These are phyloP conservation scores for Phytophthora ohioensis DNA, from an alignment of 352 stramenopile species.

Conservation along the genomic window DNA sequence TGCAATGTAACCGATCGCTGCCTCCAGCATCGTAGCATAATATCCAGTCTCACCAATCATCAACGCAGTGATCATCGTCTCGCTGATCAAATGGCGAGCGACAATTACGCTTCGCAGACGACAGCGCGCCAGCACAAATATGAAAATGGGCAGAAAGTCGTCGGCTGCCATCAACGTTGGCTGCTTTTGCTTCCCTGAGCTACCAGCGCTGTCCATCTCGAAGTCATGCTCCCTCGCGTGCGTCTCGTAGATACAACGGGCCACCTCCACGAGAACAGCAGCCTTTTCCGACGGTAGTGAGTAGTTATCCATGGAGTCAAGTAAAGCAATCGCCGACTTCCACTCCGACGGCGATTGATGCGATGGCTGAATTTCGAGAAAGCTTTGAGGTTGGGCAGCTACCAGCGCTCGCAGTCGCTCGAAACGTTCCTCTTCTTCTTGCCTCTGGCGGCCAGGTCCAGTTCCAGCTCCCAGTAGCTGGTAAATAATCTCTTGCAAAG, in stretches of 20 bases:
- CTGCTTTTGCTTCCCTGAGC: conserved; percentile 12
- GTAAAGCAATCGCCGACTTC: conserved; percentile 52
- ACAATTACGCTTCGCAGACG: conserved; percentile 67
- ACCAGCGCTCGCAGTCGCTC: conserved; percentile 60
- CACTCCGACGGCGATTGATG: conserved; percentile 68
- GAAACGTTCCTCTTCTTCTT: conserved; percentile 60
- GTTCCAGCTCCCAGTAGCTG: conserved; percentile 53
- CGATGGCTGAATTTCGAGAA: conserved; percentile 66
- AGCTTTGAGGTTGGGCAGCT: conserved; percentile 53
- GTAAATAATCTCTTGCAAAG: conserved; percentile 77
- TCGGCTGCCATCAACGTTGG: conserved; percentile 65
- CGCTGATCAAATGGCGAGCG: conserved; percentile 71
- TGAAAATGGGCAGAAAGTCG: conserved; percentile 87
- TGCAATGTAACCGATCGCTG: conserved; percentile 73
- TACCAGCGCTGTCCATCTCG: conserved; percentile 1
- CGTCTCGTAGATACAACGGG: conserved; percentile 79
- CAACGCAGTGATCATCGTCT: conserved; percentile 78
- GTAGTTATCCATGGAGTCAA: conserved; percentile 79
- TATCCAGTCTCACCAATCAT: conserved; percentile 87
- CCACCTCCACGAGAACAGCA: conserved; percentile 67
- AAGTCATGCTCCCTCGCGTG: conserved; percentile 55
- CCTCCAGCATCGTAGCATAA: conserved; percentile 84
- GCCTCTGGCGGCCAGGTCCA: conserved; percentile 19
- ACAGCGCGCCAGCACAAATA: conserved; percentile 67
- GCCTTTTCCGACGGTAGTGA: conserved; percentile 77